Percentiles rank a stretch among this genome's conserved stretches.
phyloP scores from a whole-genome alignment of 176 grass and related monocot genomes.

The Saccharum spontaneum region DNA sequence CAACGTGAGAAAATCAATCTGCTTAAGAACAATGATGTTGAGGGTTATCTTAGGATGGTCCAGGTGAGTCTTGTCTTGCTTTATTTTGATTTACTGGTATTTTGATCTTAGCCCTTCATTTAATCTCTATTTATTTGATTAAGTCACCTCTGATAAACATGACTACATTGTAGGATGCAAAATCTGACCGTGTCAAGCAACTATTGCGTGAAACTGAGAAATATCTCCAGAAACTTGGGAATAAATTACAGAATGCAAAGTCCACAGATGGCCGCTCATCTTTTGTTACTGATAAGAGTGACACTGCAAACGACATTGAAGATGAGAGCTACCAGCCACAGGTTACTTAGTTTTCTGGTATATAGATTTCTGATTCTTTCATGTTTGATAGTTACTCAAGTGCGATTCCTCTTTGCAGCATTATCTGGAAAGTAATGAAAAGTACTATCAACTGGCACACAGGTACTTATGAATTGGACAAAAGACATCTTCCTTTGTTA shows the following conservation, averaged over 20 bases:
- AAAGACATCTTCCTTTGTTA: not conserved
- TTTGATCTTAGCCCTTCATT: conserved; percentile 27
- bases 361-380: conserved; percentile 30
- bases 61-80: conserved; percentile 53
- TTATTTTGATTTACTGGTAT: conserved; percentile 22
- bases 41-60: conserved; percentile 99
- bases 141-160: conserved; percentile 19
- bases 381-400: conserved; percentile 34
- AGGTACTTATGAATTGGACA: conserved; percentile 58
- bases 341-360: conserved; percentile 36
- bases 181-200: conserved; percentile 97
- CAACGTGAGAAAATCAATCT: conserved; percentile 98
- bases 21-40: conserved; percentile 99
- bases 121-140: conserved; percentile 17
- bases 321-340: conserved; percentile 96
- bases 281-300: conserved; percentile 61
- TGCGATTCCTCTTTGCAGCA: conserved; percentile 62
- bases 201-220: conserved; percentile 98
- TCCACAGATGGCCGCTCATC: conserved; percentile 49
- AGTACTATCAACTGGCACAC: conserved; percentile 91
- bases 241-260: conserved; percentile 72
- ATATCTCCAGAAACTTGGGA: conserved; percentile 91
- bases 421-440: conserved; percentile 99
- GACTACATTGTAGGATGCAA: conserved; percentile 79
- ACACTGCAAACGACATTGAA: conserved; percentile 73